phyloP scores from a whole-genome alignment of 139 green algal genomes.

The Chlorella sp. region DNA sequence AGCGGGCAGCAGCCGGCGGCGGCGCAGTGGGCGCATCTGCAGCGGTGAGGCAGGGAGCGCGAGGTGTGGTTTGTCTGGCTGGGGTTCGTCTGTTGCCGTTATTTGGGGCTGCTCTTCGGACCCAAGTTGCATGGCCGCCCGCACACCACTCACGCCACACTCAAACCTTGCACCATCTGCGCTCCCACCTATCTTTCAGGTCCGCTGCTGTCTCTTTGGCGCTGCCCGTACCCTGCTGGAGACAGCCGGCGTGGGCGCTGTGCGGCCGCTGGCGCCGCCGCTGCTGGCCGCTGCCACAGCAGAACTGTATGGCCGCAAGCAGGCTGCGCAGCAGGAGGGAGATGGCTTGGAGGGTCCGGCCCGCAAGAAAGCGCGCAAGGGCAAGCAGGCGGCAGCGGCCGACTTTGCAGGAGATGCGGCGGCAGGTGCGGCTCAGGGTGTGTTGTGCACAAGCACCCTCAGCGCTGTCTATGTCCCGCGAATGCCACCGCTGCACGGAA shows the following conservation, averaged over 20 bases:
- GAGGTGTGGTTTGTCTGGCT: too few relatives aligned
- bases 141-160: too few relatives aligned
- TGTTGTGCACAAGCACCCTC: too few relatives aligned
- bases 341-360: neutral
- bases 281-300: conserved; percentile 21
- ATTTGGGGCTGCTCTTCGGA: too few relatives aligned
- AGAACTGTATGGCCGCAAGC: conserved; percentile 62
- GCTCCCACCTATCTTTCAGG: neutral
- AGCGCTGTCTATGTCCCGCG: too few relatives aligned
- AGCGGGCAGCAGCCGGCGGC: conserved; percentile 24
- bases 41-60: neutral
- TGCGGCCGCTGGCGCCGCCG: conserved; percentile 35
- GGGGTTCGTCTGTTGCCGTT: too few relatives aligned
- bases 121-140: too few relatives aligned
- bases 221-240: conserved; percentile 38
- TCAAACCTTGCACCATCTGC: too few relatives aligned
- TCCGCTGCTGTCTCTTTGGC: conserved; percentile 46
- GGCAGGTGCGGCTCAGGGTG: neutral
- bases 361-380: conserved; percentile 40
- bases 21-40: neutral
- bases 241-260: conserved; percentile 40
- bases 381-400: conserved; percentile 36
- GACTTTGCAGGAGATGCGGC: neutral
- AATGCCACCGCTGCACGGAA: too few relatives aligned
- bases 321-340: neutral